phyloP scores from a whole-genome alignment of 2,329 filamentous ascomycete genomes.

The Coleophoma eucalyptorum region DNA sequence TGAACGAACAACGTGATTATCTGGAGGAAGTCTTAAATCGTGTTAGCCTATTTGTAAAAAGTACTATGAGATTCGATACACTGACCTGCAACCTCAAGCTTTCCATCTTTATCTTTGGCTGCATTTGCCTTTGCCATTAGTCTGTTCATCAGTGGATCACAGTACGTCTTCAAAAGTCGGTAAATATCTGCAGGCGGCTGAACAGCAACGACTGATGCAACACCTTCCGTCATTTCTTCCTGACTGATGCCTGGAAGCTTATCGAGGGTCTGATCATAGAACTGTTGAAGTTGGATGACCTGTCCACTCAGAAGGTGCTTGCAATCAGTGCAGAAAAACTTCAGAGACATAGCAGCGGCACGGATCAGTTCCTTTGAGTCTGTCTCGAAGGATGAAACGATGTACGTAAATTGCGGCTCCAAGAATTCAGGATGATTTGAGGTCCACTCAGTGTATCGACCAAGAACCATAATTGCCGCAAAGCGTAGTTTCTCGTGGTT shows the following conservation, averaged over 20 bases:
- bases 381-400: conserved; percentile 87
- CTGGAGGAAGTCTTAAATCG: conserved; percentile 71
- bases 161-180: conserved; percentile 84
- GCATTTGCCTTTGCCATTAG: conserved; percentile 84
- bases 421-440: conserved; percentile 89
- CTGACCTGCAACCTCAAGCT: conserved; percentile 79
- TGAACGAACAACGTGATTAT: conserved; percentile 90
- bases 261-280: conserved; percentile 88
- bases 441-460: conserved; percentile 97
- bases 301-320: conserved; percentile 80
- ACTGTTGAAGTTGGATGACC: conserved; percentile 81
- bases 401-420: conserved; percentile 90
- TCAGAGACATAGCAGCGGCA: conserved; percentile 89
- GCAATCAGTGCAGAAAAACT: conserved; percentile 96
- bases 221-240: conserved; percentile 94
- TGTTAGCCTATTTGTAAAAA: conserved; percentile 1
- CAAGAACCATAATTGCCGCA: conserved; percentile 95
- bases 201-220: conserved; percentile 84
- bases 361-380: conserved; percentile 86
- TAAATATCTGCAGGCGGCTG: conserved; percentile 80
- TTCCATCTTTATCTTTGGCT: conserved; percentile 77
- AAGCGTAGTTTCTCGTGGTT: conserved; percentile 98
- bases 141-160: conserved; percentile 81
- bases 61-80: conserved; percentile 1
- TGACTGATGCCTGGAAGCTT: conserved; percentile 82